phyloP scores from a whole-genome alignment of 2,329 filamentous ascomycete genomes.

The Botrytis deweyae region DNA sequence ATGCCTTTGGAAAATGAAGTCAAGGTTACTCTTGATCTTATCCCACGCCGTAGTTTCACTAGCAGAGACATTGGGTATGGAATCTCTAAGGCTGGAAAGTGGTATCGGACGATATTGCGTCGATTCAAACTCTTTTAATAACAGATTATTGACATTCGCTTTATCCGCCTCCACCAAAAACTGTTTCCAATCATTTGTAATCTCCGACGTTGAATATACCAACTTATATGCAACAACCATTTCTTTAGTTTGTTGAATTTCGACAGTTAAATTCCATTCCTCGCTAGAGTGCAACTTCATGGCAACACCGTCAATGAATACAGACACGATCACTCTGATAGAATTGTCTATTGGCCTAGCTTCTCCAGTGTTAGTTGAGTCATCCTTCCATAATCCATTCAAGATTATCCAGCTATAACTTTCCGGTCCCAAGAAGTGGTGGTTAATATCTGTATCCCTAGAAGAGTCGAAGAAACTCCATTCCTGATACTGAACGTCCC shows the following conservation, averaged over 20 bases:
- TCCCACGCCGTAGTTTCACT: accelerated
- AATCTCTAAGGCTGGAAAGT: not conserved
- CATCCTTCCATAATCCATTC: too few species aligned
- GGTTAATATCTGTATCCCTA: too few species aligned
- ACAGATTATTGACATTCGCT: not conserved
- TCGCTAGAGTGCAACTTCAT: accelerated
- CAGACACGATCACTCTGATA: not conserved
- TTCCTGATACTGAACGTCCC: not conserved
- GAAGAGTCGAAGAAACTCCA: accelerated
- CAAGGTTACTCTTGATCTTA: not conserved
- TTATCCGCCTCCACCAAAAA: not conserved
- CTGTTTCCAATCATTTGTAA: not conserved
- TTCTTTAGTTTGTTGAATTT: not conserved
- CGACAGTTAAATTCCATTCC: not conserved
- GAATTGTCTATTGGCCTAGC: not conserved
- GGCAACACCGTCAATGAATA: not conserved
- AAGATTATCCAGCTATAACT: not conserved
- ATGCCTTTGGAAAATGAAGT: not conserved
- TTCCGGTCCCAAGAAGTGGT: not conserved
- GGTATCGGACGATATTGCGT: not conserved
- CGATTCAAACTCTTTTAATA: accelerated
- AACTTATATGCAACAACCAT: not conserved
- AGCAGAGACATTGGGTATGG: not conserved
- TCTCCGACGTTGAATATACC: not conserved
- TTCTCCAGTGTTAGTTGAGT: too few species aligned